Percentiles rank a stretch among this genome's conserved stretches.
Conservation (phyloP, 2,329 filamentous ascomycete genomes). For the Bipolaris bicolor region DNA sequence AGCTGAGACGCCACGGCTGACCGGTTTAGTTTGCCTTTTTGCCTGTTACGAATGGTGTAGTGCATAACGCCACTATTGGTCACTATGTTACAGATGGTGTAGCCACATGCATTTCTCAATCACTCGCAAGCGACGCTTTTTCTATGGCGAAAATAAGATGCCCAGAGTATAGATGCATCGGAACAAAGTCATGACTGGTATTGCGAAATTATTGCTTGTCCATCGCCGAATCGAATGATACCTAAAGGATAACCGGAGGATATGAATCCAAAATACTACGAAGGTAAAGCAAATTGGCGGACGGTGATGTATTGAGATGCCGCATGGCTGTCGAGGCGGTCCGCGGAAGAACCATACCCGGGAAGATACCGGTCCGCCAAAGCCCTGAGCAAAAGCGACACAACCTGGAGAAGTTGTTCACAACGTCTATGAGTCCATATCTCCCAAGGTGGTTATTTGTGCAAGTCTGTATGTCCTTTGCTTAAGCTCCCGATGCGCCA, state of each 20-base stretch:
- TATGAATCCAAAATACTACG: background rate
- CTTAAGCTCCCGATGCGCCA: background rate
- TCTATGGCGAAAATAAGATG: background rate
- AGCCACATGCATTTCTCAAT: background rate
- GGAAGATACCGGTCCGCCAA: constrained; percentile 10
- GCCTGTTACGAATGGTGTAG: constrained; percentile 4
- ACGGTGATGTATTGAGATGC: background rate
- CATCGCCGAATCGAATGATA: background rate
- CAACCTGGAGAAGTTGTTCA: background rate
- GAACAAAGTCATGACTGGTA: background rate
- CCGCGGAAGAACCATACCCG: constrained; percentile 5
- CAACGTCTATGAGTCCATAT: background rate
- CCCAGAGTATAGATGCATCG: background rate
- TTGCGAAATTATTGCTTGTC: background rate
- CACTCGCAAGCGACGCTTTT: background rate
- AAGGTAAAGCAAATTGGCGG: too few relatives aligned
- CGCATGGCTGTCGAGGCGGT: constrained; percentile 1
- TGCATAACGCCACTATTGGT: background rate
- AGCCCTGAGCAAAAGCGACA: background rate
- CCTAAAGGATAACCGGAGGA: too few relatives aligned
- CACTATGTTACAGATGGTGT: background rate
- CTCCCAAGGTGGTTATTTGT: background rate
- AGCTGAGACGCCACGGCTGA: constrained; percentile 5
- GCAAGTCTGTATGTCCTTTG: background rate
- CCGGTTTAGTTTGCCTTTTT: constrained; percentile 4